Evolutionary conservation across 805 yeast species (phyloP), one percentile per base, ranked within the genome.

Genomic region (Nakazawaea wickerhamii): DNA sequence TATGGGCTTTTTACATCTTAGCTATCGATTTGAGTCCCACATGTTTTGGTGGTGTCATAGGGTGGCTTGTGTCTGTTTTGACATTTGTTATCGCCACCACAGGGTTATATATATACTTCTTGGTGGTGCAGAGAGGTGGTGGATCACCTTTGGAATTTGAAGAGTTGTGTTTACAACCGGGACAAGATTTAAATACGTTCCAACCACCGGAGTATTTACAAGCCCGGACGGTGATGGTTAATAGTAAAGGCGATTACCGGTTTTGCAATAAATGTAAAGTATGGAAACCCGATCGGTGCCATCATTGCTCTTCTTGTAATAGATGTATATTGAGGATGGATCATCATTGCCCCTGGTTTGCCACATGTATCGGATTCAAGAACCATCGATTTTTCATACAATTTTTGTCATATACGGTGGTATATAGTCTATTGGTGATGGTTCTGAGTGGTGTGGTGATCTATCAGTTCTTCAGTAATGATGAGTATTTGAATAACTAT

Each of bases 261-360:
- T 73, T 64, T 36, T 76, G 82, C 51, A 55, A 61, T 30, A 73
- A 71, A 48, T 76, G 82, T 53, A 54, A 62, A 30, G 73, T 65
- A 9, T 76, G 81, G 81, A 76, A 75, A 52, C 82, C 82, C 0
- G 82, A 76, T 53, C 55, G 82, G 45, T 63, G 75, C 41, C 82
- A 76, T 51, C 82, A 76, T 55, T 76, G 82, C 53, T 69, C 78
- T 1, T 49, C 70, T 13, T 72, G 79, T 43, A 60, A 63, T 2
- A 57, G 49, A 42, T 76, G 82, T 55, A 57, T 73, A 2, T 54
- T 76, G 31, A 52, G 65, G 34, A 76, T 41, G 44, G 44, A 41
- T 30, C 82, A 76, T 50, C 79, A 76, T 55, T 76, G 82, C 49
- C 97, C 97, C 0, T 91, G 98, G 98, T 88, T 89, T 60, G 81